Evolutionary conservation across 805 yeast species (phyloP).

Genomic region (Wickerhamiella galacta): DNA sequence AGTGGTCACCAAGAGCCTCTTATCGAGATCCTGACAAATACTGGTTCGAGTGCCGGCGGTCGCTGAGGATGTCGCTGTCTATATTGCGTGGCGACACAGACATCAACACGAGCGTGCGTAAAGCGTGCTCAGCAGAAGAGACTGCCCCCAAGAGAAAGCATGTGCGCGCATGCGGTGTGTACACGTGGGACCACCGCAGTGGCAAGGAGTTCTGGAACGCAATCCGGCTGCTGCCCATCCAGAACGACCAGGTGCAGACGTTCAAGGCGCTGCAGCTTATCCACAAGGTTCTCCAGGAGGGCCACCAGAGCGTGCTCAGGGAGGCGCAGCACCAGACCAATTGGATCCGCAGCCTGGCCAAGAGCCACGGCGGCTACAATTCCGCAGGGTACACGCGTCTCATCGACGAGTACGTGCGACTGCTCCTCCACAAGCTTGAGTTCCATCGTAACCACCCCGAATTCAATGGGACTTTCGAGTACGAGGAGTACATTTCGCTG

Average conservation of each 20-base stretch:
- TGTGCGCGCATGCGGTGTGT: slow-evolving; percentile 87
- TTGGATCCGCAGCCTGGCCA: slow-evolving; percentile 43
- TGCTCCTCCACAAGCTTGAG: slow-evolving; percentile 51
- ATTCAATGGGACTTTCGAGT: slow-evolving; percentile 90
- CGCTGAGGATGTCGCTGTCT: no score
- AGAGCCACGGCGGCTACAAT: slow-evolving; percentile 7
- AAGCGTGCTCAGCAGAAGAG: slow-evolving; percentile 76
- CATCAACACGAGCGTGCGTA: slow-evolving; percentile 39
- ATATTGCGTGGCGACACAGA: slow-evolving; percentile 23
- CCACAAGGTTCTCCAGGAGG: slow-evolving; percentile 92
- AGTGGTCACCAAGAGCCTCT: no score
- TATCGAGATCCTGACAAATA: no score
- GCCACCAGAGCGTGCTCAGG: slow-evolving; percentile 70
- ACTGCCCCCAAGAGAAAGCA: slow-evolving; percentile 92
- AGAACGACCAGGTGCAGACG: slow-evolving; percentile 63
- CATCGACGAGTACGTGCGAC: slow-evolving; percentile 59
- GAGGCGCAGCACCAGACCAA: slow-evolving; percentile 68
- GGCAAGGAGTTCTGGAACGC: slow-evolving; percentile 75
- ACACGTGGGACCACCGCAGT: slow-evolving; percentile 88
- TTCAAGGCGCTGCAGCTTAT: slow-evolving; percentile 74
- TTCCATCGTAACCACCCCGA: slow-evolving; percentile 78
- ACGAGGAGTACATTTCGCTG: slow-evolving; percentile 82
- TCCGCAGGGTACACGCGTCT: slow-evolving; percentile 41
- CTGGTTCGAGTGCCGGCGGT: no score
- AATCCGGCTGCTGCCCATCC: slow-evolving; percentile 62